phyloP scores from a whole-genome alignment of 2,329 filamentous ascomycete species.

The Pseudogymnoascus sp. region DNA sequence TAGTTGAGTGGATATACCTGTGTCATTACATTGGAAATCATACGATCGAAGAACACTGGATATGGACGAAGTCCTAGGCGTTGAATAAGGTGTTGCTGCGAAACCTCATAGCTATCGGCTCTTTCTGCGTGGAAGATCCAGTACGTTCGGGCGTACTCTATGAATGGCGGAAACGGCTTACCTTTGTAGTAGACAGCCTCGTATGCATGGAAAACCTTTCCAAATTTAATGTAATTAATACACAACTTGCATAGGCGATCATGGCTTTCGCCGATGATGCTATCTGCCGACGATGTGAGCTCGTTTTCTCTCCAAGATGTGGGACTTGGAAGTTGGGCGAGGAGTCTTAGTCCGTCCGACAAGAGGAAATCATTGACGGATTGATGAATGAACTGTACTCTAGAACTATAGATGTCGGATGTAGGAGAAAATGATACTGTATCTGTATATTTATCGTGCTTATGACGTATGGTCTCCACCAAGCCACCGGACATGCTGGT shows the following conservation, averaged over 20 bases:
- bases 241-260: conserved; percentile 14
- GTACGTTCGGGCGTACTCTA: neutral
- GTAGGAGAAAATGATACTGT: too few species aligned
- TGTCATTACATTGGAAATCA: too few species aligned
- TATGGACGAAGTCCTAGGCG: neutral
- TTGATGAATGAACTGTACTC: conserved; percentile 33
- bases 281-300: neutral
- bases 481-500: conserved; percentile 22
- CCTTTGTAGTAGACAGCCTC: neutral
- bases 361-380: neutral
- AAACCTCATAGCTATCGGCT: neutral
- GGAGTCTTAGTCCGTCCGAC: neutral
- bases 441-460: conserved; percentile 25
- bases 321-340: neutral
- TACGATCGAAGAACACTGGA: neutral
- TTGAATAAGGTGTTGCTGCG: neutral
- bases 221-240: conserved; percentile 13
- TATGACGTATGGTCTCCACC: conserved; percentile 21
- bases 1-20: too few species aligned
- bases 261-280: conserved; percentile 14
- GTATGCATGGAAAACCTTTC: neutral
- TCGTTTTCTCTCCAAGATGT: neutral
- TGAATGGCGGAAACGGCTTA: neutral
- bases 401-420: conserved; percentile 8
- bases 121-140: conserved; percentile 16